Evolutionary conservation across 805 yeast genomes (phyloP).

Genomic region (Wickerhamomyces bisporus): DNA sequence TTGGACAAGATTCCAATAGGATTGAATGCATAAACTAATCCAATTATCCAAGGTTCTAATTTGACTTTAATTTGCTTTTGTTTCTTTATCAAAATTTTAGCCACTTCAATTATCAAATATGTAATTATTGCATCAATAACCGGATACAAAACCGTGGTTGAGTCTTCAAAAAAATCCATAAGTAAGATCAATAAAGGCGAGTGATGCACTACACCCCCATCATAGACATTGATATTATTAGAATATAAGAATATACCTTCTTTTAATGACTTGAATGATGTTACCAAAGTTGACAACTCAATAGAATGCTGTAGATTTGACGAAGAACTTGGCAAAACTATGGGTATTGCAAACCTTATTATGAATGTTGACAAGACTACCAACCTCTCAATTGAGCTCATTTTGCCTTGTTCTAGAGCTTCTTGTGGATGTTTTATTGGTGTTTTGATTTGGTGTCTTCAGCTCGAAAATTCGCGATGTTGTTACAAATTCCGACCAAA

Average conservation of each 20-base stretch:
- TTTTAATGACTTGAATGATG: constrained; percentile 56
- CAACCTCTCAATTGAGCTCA: constrained; percentile 2
- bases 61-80: constrained; percentile 10
- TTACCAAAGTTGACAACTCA: constrained; percentile 67
- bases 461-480: no score
- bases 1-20: constrained; percentile 72
- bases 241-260: constrained; percentile 64
- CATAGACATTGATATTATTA: constrained; percentile 59
- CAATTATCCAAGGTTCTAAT: constrained; percentile 40
- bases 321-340: constrained; percentile 14
- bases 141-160: constrained; percentile 44
- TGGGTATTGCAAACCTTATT: constrained; percentile 15
- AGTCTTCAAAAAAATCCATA: constrained; percentile 28
- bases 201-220: constrained; percentile 85
- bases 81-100: constrained; percentile 26
- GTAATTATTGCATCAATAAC: constrained; percentile 56
- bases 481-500: no score
- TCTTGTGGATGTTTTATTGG: background rate
- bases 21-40: constrained; percentile 67
- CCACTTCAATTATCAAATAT: constrained; percentile 44
- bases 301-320: constrained; percentile 32
- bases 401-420: constrained; percentile 2
- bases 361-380: constrained; percentile 12
- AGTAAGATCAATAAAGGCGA: constrained; percentile 66
- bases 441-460: background rate